These are phyloP conservation scores for Beauveria varroae DNA, from an alignment of 2,329 filamentous ascomycete species.

Conservation along the genomic window DNA sequence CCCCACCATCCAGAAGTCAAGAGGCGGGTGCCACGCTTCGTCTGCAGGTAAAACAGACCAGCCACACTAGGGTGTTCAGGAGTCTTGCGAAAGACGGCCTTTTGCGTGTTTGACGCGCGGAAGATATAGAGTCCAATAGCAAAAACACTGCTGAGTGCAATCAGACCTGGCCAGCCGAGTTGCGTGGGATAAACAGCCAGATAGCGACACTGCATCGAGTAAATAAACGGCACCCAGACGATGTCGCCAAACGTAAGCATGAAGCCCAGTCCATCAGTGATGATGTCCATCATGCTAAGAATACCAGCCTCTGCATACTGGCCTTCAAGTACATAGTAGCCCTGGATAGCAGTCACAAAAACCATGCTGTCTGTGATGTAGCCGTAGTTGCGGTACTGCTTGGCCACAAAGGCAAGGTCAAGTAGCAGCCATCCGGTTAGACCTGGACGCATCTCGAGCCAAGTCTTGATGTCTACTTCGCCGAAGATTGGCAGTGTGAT, in stretches of 20 bases:
- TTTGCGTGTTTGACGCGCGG: conserved; percentile 80
- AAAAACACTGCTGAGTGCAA: conserved; percentile 57
- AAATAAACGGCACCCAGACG: conserved; percentile 84
- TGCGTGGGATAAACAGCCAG: conserved; percentile 70
- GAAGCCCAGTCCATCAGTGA: conserved; percentile 81
- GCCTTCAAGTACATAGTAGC: conserved; percentile 73
- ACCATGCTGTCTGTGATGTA: conserved; percentile 77
- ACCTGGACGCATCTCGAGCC: conserved; percentile 78
- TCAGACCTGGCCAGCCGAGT: conserved; percentile 58
- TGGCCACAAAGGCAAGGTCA: conserved; percentile 73
- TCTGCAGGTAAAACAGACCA: conserved; percentile 76
- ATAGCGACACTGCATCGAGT: conserved; percentile 75
- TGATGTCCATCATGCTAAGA: conserved; percentile 86
- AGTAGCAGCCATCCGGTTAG: conserved; percentile 79
- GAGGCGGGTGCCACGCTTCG: conserved; percentile 68
- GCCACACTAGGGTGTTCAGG: conserved; percentile 68
- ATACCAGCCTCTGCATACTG: conserved; percentile 80
- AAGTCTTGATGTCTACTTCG: conserved; percentile 81
- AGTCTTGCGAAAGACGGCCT: conserved; percentile 85
- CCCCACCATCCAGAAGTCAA: conserved; percentile 90
- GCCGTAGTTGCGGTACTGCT: conserved; percentile 77
- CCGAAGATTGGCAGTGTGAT: conserved; percentile 68
- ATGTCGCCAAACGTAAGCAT: conserved; percentile 90
- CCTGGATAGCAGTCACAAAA: conserved; percentile 66
- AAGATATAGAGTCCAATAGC: conserved; percentile 73